phyloP scores from a whole-genome alignment of 2,329 filamentous ascomycete genomes.

The Fusarium dimerum region DNA sequence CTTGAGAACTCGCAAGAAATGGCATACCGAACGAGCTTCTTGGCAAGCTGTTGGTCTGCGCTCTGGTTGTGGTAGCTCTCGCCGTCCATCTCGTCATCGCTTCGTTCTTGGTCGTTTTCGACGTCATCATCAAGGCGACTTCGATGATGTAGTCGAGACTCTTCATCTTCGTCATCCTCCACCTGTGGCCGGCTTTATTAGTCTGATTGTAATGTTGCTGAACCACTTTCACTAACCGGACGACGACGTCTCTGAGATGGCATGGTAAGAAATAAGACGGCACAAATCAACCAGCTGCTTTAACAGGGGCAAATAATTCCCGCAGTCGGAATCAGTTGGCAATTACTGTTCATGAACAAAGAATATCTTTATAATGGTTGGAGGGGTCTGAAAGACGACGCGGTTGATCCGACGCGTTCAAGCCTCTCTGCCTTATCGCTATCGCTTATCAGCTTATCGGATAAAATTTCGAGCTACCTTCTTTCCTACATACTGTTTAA shows the following conservation, averaged over 20 bases:
- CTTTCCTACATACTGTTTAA: neutral
- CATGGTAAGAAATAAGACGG: slow-evolving; percentile 24
- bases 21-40: slow-evolving; percentile 69
- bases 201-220: slow-evolving; percentile 1
- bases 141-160: slow-evolving; percentile 35
- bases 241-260: slow-evolving; percentile 36
- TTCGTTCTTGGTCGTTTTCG: slow-evolving; percentile 36
- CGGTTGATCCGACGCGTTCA: slow-evolving; percentile 16
- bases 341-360: neutral
- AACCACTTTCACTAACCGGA: slow-evolving; percentile 28
- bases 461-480: slow-evolving; percentile 25
- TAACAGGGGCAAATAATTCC: neutral
- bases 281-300: too few relatives aligned
- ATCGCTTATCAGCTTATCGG: slow-evolving; percentile 29
- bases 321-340: neutral
- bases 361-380: neutral
- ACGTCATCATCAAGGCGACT: slow-evolving; percentile 32
- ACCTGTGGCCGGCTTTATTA: slow-evolving; percentile 14
- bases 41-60: slow-evolving; percentile 55
- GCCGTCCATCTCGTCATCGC: slow-evolving; percentile 38
- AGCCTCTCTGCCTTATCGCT: slow-evolving; percentile 20
- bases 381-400: slow-evolving; percentile 16
- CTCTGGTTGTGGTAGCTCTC: slow-evolving; percentile 36
- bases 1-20: slow-evolving; percentile 67
- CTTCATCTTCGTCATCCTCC: slow-evolving; percentile 37